Conservation (phyloP, 495 filamentous ascomycete genomes). For the Melanomma pulvis-pyrius region DNA sequence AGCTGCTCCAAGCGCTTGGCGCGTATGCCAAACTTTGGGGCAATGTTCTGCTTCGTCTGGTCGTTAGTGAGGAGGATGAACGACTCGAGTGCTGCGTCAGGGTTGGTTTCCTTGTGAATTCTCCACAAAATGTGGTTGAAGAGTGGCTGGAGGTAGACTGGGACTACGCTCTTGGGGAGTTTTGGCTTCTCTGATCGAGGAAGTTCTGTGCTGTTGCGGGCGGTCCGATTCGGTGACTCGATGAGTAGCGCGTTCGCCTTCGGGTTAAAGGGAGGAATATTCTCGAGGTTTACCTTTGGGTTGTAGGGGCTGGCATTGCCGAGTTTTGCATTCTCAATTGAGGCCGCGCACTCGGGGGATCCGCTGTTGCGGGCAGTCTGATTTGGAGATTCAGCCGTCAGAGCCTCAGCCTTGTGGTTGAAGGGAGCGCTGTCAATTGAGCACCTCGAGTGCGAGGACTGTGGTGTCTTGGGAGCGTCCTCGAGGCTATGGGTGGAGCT, state of each 20-base stretch:
- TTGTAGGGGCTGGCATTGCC: not conserved
- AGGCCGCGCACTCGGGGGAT: not conserved
- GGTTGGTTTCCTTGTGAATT: conserved; percentile 52
- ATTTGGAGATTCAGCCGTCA: conserved; percentile 21
- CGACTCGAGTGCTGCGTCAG: conserved; percentile 49
- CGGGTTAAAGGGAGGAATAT: conserved; percentile 51
- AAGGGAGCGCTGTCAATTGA: conserved; percentile 41
- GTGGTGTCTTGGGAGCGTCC: conserved; percentile 51
- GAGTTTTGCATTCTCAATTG: not conserved
- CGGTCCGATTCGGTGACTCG: conserved; percentile 30
- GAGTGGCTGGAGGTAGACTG: conserved; percentile 56
- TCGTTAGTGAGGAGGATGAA: conserved; percentile 64
- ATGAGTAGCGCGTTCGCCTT: conserved; percentile 38
- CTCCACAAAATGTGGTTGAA: conserved; percentile 66
- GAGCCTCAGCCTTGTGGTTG: conserved; percentile 40
- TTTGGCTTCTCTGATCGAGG: conserved; percentile 21
- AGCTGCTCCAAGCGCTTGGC: conserved; percentile 63
- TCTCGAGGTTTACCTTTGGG: conserved; percentile 15
- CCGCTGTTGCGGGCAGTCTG: conserved; percentile 35
- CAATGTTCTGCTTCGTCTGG: conserved; percentile 56
- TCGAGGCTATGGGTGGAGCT: conserved; percentile 56
- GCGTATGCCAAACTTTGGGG: conserved; percentile 62
- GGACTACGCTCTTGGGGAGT: conserved; percentile 43
- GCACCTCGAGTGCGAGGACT: conserved; percentile 52
- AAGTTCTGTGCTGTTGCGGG: conserved; percentile 34